These are phyloP conservation scores for Sporothrix variecibatus DNA, from an alignment of 2,329 filamentous ascomycete genomes.

Conservation along the genomic window DNA sequence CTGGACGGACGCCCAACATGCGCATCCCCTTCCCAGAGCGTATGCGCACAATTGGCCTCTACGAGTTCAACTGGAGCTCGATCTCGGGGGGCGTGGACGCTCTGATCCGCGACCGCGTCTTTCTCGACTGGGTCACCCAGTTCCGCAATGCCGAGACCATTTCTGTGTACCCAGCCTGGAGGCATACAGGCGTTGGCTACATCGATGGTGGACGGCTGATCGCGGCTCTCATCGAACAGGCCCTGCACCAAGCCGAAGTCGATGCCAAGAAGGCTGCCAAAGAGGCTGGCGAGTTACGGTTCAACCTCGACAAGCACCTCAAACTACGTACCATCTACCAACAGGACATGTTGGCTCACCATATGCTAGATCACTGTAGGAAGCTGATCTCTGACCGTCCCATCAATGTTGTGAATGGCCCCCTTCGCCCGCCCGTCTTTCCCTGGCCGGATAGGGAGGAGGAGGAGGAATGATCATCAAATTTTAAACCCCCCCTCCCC, in stretches of 20 bases:
- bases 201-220: conserved; percentile 1
- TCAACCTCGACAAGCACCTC: not conserved
- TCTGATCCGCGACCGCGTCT: conserved; percentile 17
- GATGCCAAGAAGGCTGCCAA: not conserved
- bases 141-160: conserved; percentile 26
- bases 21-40: conserved; percentile 17
- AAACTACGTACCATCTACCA: conserved; percentile 24
- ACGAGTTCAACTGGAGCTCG: conserved; percentile 24
- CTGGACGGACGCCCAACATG: not conserved
- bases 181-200: not conserved
- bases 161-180: conserved; percentile 24
- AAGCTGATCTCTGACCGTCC: not conserved
- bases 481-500: too few relatives aligned
- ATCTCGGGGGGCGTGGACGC: conserved; percentile 3
- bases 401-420: not conserved
- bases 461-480: not conserved
- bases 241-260: not conserved
- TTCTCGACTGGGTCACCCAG: conserved; percentile 28
- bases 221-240: conserved; percentile 20
- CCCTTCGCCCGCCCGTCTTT: conserved; percentile 8
- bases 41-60: conserved; percentile 28
- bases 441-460: conserved; percentile 7
- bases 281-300: not conserved
- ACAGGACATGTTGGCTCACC: conserved; percentile 21
- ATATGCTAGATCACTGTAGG: not conserved